A percentile compares a stretch with the other conserved stretches of the same genome.
phyloP scores from a whole-genome alignment of 1,284 basidiomycete genomes.

The Ganoderma leucocontextum region DNA sequence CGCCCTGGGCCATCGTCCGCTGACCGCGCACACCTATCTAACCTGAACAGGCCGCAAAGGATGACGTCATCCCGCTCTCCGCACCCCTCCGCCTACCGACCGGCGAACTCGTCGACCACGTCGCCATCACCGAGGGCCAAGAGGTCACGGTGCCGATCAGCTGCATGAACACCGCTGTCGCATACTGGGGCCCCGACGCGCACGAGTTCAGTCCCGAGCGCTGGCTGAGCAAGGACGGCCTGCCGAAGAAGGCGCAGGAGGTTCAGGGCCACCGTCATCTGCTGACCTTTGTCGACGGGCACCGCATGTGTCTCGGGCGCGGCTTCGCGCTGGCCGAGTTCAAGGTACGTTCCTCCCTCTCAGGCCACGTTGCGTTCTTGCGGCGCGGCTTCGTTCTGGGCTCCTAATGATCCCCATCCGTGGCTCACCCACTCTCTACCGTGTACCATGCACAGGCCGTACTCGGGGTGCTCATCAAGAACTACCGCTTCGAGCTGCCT shows the following conservation, averaged over 20 bases:
- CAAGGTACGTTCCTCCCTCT: slow-evolving; percentile 49
- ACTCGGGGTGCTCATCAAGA: slow-evolving; percentile 52
- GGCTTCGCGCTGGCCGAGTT: slow-evolving; percentile 52
- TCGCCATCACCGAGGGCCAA: slow-evolving; percentile 56
- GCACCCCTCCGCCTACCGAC: slow-evolving; percentile 48
- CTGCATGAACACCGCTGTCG: slow-evolving; percentile 55
- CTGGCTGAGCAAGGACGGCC: slow-evolving; percentile 35
- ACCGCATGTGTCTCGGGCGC: slow-evolving; percentile 51
- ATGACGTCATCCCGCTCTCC: slow-evolving; percentile 62
- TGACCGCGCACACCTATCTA: not conserved
- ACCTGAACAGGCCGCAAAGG: slow-evolving; percentile 43
- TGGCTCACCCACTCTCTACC: not conserved
- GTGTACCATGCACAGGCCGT: slow-evolving; percentile 45
- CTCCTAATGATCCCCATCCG: too few species aligned
- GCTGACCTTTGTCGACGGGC: slow-evolving; percentile 51
- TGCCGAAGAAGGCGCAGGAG: slow-evolving; percentile 43
- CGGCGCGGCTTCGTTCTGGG: too few species aligned
- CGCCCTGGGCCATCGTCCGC: slow-evolving; percentile 27
- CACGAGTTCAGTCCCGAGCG: slow-evolving; percentile 40
- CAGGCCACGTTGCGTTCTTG: too few species aligned
- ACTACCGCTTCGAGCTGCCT: slow-evolving; percentile 53
- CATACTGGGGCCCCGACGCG: slow-evolving; percentile 52
- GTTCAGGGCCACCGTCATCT: slow-evolving; percentile 51
- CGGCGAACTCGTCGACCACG: slow-evolving; percentile 47
- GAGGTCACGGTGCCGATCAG: slow-evolving; percentile 49